Evolutionary conservation across 768 basidiomycete species (phyloP), one percentile per base, ranked within the genome.

Genomic region (Chiua virens): DNA sequence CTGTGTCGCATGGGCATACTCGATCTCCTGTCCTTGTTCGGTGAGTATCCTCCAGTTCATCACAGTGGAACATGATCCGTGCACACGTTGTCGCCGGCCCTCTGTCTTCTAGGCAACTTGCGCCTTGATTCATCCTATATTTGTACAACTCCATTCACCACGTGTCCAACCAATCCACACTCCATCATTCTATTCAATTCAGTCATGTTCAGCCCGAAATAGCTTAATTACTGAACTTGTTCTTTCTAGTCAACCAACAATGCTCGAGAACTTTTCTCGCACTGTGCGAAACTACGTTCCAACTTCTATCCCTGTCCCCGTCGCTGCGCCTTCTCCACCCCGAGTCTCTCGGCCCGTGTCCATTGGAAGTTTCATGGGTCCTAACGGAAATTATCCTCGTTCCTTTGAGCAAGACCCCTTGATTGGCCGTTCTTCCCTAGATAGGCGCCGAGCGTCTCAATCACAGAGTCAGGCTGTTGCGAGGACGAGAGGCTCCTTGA

Each of bases 261-360:
- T 78, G 49, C 69, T 82, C 18, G 78, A 80, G 63, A 71, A 71
- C 21, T 71, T 83, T 54, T 78, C 81, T 10, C 76, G 77, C 18
- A 74, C 80, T 10, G 69, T 83, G 23, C 77, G 80, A 41, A 74
- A 70, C 54, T 83, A 83, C 48, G 77, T 81, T 8, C 82, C 80
- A 4, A 71, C 76, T 17, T 75, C 77, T 8, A 78, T 81, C 45
- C 70, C 77, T 14, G 75, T 81, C 25, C 74, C 80, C 1, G 64
- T 71, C 2, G 74, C 78, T 2, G 66, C 71, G 1, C 77, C 80
- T 15, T 73, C 79, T 17, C 76, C 79, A 0, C 77, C 79, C 1
- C 72, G 73, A 14, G 73, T 81, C 22, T 80, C 80, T 5, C 69
- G 73, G 13, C 80, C 79, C 1, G 60, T 79, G 25, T 77, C 75